These are phyloP conservation scores for Boletus rubescentipes DNA, from an alignment of 768 basidiomycete genomes.

Conservation along the genomic window DNA sequence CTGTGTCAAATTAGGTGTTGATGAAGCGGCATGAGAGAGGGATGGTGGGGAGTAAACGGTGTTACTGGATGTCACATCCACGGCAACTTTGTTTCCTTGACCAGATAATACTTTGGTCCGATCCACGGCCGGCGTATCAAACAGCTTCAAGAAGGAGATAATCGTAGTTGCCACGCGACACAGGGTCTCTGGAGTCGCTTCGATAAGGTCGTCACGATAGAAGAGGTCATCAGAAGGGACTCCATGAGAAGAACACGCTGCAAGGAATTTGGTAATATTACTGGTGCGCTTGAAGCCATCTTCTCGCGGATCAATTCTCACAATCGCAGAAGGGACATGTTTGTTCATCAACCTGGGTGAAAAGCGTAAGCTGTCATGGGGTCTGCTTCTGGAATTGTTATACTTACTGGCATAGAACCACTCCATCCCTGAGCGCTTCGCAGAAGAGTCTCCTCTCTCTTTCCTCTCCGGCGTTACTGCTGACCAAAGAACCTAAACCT, in stretches of 20 bases:
- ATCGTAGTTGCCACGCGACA: constrained; percentile 76
- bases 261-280: constrained; percentile 78
- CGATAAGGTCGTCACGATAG: constrained; percentile 64
- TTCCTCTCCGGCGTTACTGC: constrained; percentile 63
- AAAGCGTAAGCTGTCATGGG: constrained; percentile 2
- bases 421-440: constrained; percentile 80
- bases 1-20: constrained; percentile 57
- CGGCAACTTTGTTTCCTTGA: constrained; percentile 32
- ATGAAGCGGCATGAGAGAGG: constrained; percentile 49
- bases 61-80: constrained; percentile 33
- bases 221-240: constrained; percentile 64
- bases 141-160: constrained; percentile 61
- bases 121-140: constrained; percentile 51
- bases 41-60: constrained; percentile 32
- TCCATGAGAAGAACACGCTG: constrained; percentile 68
- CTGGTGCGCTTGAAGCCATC: constrained; percentile 63
- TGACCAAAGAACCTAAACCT: constrained; percentile 33
- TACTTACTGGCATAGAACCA: constrained; percentile 87
- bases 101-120: constrained; percentile 48
- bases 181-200: constrained; percentile 57
- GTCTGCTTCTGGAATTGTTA: constrained; percentile 9
- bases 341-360: constrained; percentile 71
- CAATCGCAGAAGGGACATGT: constrained; percentile 58
- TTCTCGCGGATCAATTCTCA: constrained; percentile 64
- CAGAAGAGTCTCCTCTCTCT: constrained; percentile 70